Conservation (phyloP, 805 yeast genomes). For the Hermanozyma aechmeae region DNA sequence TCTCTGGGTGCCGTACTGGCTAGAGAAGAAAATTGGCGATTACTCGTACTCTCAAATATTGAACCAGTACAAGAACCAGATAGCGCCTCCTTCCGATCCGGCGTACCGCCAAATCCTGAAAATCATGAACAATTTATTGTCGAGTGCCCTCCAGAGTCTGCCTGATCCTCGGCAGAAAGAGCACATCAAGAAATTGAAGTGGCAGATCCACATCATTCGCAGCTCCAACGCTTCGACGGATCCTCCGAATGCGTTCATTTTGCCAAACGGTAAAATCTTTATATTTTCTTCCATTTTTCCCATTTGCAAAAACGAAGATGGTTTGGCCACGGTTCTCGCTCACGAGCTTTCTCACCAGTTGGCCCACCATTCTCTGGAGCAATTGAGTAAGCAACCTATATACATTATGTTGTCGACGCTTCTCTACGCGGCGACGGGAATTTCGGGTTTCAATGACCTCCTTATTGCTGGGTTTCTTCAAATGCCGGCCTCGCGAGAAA, state of each 20-base stretch:
- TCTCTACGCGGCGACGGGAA: constrained; percentile 54
- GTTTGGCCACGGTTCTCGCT: constrained; percentile 87
- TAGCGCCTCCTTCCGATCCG: constrained; percentile 62
- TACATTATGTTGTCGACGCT: constrained; percentile 45
- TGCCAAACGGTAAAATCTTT: constrained; percentile 95
- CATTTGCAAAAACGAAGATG: constrained; percentile 75
- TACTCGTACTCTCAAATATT: constrained; percentile 54
- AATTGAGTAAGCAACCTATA: constrained; percentile 67
- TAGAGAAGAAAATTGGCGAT: constrained; percentile 57
- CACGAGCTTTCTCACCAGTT: constrained; percentile 94
- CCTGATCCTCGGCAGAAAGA: constrained; percentile 23
- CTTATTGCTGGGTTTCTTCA: constrained; percentile 47
- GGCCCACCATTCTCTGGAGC: constrained; percentile 86
- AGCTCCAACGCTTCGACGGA: constrained; percentile 49
- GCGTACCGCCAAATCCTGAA: constrained; percentile 42
- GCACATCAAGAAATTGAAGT: constrained; percentile 37
- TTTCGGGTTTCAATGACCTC: constrained; percentile 41
- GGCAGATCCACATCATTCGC: constrained; percentile 67
- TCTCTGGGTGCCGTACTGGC: constrained; percentile 58
- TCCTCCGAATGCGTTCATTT: constrained; percentile 95
- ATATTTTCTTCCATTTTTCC: constrained; percentile 73
- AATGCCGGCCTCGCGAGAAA: constrained; percentile 81
- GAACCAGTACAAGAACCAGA: constrained; percentile 37
- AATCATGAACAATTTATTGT: constrained; percentile 58
- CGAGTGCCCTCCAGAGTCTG: constrained; percentile 36